A percentile compares a stretch with the other conserved stretches of the same genome.
phyloP scores from a whole-genome alignment of 108 stramenopile genomes.

The Fragilariopsis cylindrus region DNA sequence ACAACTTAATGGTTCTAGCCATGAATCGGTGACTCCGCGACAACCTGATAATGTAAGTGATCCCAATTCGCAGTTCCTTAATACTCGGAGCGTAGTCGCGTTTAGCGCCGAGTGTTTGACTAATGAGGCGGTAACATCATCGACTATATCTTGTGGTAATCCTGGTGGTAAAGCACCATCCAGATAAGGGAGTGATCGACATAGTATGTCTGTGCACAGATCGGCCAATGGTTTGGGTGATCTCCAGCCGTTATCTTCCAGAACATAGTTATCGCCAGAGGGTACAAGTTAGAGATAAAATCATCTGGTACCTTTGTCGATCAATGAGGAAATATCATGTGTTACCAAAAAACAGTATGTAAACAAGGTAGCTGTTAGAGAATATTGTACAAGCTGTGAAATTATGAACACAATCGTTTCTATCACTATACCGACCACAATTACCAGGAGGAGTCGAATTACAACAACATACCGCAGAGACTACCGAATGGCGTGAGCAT shows the following conservation, averaged over 20 bases:
- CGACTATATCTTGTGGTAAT: conserved; percentile 80
- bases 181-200: conserved; percentile 63
- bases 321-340: too few species aligned
- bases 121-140: conserved; percentile 61
- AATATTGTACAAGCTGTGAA: neutral
- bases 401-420: neutral
- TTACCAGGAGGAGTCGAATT: neutral
- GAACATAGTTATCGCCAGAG: conserved; percentile 59
- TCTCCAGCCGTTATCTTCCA: conserved; percentile 41
- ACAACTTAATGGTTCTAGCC: conserved; percentile 49
- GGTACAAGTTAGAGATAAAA: conserved; percentile 66
- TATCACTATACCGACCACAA: conserved; percentile 2
- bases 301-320: conserved; percentile 49
- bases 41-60: conserved; percentile 59
- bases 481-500: conserved; percentile 61
- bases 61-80: conserved; percentile 68
- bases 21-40: conserved; percentile 82
- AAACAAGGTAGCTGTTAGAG: neutral
- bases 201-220: conserved; percentile 67
- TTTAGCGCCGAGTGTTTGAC: conserved; percentile 74
- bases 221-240: conserved; percentile 76
- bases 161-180: conserved; percentile 71
- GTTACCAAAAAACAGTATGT: neutral
- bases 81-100: conserved; percentile 59
- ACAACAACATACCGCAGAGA: conserved; percentile 28